These are phyloP conservation scores for Suhomyces wounanorum DNA, from an alignment of 1,139 yeast species.

Conservation along the genomic window DNA sequence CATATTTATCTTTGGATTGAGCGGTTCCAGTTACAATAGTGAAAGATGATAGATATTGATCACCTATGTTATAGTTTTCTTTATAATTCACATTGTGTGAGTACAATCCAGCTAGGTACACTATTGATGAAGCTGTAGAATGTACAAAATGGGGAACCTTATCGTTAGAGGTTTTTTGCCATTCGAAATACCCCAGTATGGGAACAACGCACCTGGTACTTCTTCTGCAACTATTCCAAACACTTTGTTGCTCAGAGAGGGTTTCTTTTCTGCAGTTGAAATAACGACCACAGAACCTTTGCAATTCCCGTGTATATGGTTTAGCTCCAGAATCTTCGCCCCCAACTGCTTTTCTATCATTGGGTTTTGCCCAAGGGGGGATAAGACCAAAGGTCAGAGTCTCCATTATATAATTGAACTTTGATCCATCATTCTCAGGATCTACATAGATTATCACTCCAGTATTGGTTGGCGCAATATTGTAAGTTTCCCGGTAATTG, in stretches of 20 bases:
- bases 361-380: conserved; percentile 47
- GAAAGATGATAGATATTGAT: conserved; percentile 48
- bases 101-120: conserved; percentile 75
- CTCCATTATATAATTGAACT: conserved; percentile 31
- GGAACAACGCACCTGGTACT: conserved; percentile 68
- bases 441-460: conserved; percentile 36
- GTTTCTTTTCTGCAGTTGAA: conserved; percentile 71
- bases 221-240: conserved; percentile 53
- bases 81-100: conserved; percentile 44
- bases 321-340: conserved; percentile 9
- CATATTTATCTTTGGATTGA: conserved; percentile 39
- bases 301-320: conserved; percentile 33
- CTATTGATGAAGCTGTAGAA: conserved; percentile 50
- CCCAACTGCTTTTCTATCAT: conserved; percentile 27
- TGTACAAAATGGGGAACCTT: conserved; percentile 68
- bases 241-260: conserved; percentile 39
- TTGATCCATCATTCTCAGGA: conserved; percentile 12
- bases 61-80: conserved; percentile 25
- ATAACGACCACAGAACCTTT: conserved; percentile 31
- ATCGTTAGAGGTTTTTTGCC: conserved; percentile 48
- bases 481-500: conserved; percentile 32
- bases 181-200: conserved; percentile 83
- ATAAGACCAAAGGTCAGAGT: conserved; percentile 46
- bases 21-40: conserved; percentile 79
- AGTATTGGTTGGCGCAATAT: conserved; percentile 44